These are phyloP conservation scores for Paulownia fortunei DNA, from an alignment of 257 asterid genomes.

Conservation along the genomic window DNA sequence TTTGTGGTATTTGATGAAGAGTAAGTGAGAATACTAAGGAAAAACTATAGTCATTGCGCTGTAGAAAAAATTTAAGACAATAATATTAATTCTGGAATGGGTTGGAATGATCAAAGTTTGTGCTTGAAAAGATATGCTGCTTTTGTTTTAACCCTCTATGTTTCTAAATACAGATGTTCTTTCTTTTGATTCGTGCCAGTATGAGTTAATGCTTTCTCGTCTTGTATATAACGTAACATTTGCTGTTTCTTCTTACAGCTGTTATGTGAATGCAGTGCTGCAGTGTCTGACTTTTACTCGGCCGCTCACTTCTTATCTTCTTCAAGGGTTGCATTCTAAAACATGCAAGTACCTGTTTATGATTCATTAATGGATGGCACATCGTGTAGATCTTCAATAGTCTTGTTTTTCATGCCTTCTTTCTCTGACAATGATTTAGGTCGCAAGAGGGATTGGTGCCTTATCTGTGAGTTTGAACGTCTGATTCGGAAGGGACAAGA, in stretches of 20 bases:
- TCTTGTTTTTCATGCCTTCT: slow-evolving; percentile 18
- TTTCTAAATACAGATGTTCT: not conserved
- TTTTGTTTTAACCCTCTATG: not conserved
- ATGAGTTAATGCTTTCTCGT: not conserved
- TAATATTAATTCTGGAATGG: not conserved
- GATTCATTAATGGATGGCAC: not conserved
- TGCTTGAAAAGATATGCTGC: slow-evolving; percentile 5
- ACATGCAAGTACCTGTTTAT: slow-evolving; percentile 48
- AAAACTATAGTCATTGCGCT: not conserved
- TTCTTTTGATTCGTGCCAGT: not conserved
- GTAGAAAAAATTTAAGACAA: not conserved
- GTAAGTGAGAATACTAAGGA: slow-evolving; percentile 6
- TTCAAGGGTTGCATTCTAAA: slow-evolving; percentile 53
- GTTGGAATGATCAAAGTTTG: not conserved
- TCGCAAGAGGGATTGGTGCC: slow-evolving; percentile 53
- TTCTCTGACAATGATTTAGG: slow-evolving; percentile 35
- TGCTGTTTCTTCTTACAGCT: slow-evolving; percentile 43
- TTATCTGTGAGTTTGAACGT: slow-evolving; percentile 51
- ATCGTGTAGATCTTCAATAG: not conserved
- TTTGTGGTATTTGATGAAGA: not conserved
- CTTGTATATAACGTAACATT: slow-evolving; percentile 1
- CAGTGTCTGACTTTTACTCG: slow-evolving; percentile 60
- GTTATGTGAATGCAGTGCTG: slow-evolving; percentile 68
- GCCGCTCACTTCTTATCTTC: slow-evolving; percentile 53
- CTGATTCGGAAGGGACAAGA: slow-evolving; percentile 47